These are phyloP conservation scores for Inga oerstediana DNA, from an alignment of 306 rosid genomes.

Conservation along the genomic window DNA sequence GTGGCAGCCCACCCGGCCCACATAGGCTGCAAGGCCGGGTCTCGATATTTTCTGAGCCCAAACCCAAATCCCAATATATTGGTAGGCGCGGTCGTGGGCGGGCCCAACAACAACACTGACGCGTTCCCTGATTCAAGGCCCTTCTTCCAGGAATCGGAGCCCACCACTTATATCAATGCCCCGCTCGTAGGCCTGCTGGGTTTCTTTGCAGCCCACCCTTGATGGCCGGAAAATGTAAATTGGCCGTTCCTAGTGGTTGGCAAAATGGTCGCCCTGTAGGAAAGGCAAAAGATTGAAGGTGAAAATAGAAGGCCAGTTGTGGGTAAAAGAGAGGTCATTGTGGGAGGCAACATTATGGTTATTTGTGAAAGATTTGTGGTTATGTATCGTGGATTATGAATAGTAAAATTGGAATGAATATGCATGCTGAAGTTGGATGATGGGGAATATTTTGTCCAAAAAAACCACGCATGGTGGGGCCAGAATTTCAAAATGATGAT, in stretches of 20 bases:
- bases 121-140: constrained; percentile 92
- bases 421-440: not conserved
- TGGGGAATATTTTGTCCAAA: not conserved
- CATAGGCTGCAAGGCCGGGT: constrained; percentile 85
- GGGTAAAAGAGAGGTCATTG: not conserved
- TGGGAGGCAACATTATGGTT: constrained; percentile 22
- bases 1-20: constrained; percentile 70
- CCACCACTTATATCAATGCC: constrained; percentile 89
- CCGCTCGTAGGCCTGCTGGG: constrained; percentile 90
- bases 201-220: constrained; percentile 78
- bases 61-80: constrained; percentile 77
- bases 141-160: constrained; percentile 84
- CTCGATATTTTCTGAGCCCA: constrained; percentile 63
- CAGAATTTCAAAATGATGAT: not conserved
- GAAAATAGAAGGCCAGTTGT: not conserved
- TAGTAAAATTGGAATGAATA: constrained; percentile 33
- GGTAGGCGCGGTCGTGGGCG: constrained; percentile 91
- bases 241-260: constrained; percentile 37
- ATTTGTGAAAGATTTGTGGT: constrained; percentile 8
- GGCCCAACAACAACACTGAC: constrained; percentile 75
- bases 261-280: constrained; percentile 52
- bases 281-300: not conserved
- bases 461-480: not conserved
- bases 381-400: constrained; percentile 20
- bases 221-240: constrained; percentile 32